Base-by-base conservation (phyloP, 2,329 filamentous ascomycete species). In the Rutstroemia sp. region DNA sequence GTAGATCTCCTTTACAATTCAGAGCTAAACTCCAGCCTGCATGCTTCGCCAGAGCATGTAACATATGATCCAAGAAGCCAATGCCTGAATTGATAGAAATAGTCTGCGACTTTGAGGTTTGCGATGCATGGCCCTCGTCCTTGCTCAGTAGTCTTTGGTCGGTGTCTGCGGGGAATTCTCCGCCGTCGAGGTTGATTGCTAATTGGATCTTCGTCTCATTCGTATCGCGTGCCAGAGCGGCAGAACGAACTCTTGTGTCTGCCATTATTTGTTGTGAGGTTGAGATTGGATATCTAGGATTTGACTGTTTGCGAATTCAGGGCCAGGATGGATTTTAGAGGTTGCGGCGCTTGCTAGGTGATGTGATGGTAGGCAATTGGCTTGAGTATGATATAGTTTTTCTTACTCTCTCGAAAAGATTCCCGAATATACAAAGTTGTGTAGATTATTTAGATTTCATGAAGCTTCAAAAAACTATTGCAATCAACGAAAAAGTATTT, bases 121-220 rank as follows among this genome's bases (percentile, higher is more conserved):
- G 92, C 1, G 86, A 86, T 30, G 94, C 92, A 71, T 99, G 94
- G 56, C 78, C 78, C 58, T 81, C 81, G 53, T 69, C 70, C 38
- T 72, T 75, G 57, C 74, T 73, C 61, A 77, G 73, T 58, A 83
- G 76, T 60, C 74, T 77, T 53, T 76, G 68, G 68, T 87, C 80
- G 55, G 81, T 82, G 41, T 86, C 79, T 14, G 81, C 77, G 25
- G 87, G 83, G 70, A 89, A 87, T 44, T 78, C 78, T 67, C 92
- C 94, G 70, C 94, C 94, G 73, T 99, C 94, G 60, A 99, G 82
- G 75, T 94, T 96, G 65, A 99, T 80, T 41, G 89, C 89, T 61
- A 97, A 80, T 70, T 94, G 86, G 73, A 99, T 95, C 72, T 95
- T 96, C 70, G 94, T 99, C 78, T 99, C 94, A 76, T 97, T 97